A percentile compares a stretch with the other conserved stretches of the same genome.
Evolutionary conservation across 176 grass and related monocot species (phyloP).

Genomic region (Cocos nucifera): DNA sequence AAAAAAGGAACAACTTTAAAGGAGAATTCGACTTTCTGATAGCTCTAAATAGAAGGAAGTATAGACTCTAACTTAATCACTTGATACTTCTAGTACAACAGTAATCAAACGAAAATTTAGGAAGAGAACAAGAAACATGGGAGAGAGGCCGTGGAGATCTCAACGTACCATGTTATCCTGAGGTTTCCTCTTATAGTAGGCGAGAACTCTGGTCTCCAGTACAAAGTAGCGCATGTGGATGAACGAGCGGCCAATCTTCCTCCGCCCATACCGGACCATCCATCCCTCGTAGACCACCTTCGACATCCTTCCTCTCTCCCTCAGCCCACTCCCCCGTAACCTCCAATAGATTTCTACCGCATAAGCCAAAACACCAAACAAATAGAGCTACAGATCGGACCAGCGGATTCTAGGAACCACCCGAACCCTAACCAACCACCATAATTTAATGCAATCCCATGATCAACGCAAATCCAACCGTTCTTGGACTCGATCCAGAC

Average conservation of each 20-base stretch:
- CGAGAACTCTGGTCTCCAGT: constrained; percentile 66
- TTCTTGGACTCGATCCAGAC: too few relatives aligned
- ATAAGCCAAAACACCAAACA: background rate
- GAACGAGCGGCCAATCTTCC: constrained; percentile 78
- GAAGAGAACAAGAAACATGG: too few relatives aligned
- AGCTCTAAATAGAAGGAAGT: background rate
- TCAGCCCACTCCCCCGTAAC: background rate
- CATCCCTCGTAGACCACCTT: constrained; percentile 85
- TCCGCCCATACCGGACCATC: constrained; percentile 87
- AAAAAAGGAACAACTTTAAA: background rate
- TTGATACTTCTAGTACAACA: too few relatives aligned
- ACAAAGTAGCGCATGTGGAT: constrained; percentile 92
- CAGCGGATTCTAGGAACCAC: too few relatives aligned
- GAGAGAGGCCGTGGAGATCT: background rate
- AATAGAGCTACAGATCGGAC: too few relatives aligned
- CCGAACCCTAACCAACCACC: too few relatives aligned
- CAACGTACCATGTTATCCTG: constrained; percentile 49
- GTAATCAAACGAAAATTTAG: too few relatives aligned
- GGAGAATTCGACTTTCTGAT: background rate
- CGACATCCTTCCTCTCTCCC: constrained; percentile 18
- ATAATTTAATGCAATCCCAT: too few relatives aligned
- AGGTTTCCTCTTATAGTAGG: constrained; percentile 86
- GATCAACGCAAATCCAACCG: too few relatives aligned
- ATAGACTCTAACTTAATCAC: too few relatives aligned
- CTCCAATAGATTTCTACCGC: background rate